Evolutionary conservation across 1,284 basidiomycete genomes (phyloP).

Genomic region (Microbotryum intermedium): DNA sequence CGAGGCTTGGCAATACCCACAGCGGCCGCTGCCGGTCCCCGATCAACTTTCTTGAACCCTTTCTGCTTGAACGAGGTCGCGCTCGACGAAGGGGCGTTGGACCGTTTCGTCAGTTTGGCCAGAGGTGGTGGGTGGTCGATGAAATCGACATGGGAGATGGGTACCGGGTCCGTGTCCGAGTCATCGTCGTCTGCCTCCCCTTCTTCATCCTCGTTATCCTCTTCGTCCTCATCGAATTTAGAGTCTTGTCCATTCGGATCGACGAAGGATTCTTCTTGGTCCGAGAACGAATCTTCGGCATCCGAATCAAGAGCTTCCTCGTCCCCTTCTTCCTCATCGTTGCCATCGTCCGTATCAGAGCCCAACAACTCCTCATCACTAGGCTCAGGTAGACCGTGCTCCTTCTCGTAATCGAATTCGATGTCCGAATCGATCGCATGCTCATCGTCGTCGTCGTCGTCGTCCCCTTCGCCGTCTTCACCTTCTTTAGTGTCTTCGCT

Average conservation of each 20-base stretch:
- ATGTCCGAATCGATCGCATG: constrained; percentile 53
- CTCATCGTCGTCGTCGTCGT: constrained; percentile 40
- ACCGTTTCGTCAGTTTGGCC: too few relatives aligned
- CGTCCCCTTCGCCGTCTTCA: constrained; percentile 42
- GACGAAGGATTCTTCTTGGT: constrained; percentile 9
- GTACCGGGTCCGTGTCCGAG: constrained; percentile 20
- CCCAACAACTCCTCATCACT: constrained; percentile 16
- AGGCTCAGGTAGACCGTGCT: constrained; percentile 34
- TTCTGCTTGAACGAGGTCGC: constrained; percentile 25
- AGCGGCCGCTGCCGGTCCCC: constrained; percentile 9
- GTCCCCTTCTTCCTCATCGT: constrained; percentile 13
- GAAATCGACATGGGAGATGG: constrained; percentile 11
- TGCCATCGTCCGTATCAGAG: constrained; percentile 7
- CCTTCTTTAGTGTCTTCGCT: constrained; percentile 37
- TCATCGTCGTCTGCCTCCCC: constrained; percentile 14
- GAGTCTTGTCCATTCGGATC: not conserved
- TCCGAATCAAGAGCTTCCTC: constrained; percentile 11
- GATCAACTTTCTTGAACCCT: constrained; percentile 19
- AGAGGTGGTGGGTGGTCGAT: not conserved
- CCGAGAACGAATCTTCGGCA: constrained; percentile 12
- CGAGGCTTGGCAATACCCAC: constrained; percentile 8
- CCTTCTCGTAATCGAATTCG: constrained; percentile 31
- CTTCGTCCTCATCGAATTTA: constrained; percentile 7
- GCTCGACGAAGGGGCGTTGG: constrained; percentile 4
- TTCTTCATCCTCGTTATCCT: constrained; percentile 9